Evolutionary conservation across 495 filamentous ascomycete genomes (phyloP), one percentile per base, ranked within the genome.

Genomic region (Venustampulla echinocandica): DNA sequence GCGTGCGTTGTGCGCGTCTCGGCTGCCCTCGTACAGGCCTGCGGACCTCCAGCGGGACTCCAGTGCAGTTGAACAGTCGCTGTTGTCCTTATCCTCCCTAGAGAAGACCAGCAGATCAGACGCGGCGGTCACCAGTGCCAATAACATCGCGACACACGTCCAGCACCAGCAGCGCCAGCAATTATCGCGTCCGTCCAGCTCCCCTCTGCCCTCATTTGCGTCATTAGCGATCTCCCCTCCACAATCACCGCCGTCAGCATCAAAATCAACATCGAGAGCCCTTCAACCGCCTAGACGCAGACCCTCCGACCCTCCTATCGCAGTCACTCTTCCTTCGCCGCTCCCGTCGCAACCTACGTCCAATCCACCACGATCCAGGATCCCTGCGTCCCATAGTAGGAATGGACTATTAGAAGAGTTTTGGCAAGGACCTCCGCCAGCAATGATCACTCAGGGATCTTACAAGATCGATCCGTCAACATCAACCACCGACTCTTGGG

Each of bases 381-480:
- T 49, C 17, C 46, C 47, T 9, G 39, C 39, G 5, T 10, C 18
- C 11, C 43, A 33, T 13, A 38, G 15, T 27, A 37, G 33, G 10
- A 44, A 44, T 39, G 47, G 23, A 44, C 11, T 50, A 23, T 28
- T 21, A 40, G 20, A 32, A 30, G 33, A 27, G 5, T 30, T 27
- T 30, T 7, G 24, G 20, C 24, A 53, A 22, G 69, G 69, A 14
- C 69, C 69, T 17, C 69, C 69, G 15, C 69, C 66, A 14, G 61
- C 69, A 1, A 59, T 70, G 43, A 65, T 63, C 42, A 71, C 69
- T 9, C 67, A 65, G 42, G 62, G 65, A 42, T 60, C 63, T 20
- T 47, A 30, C 27, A 38, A 41, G 22, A 19, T 47, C 19, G 39
- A 47, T 28, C 34, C 41, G 1, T 18, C 36, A 14, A 47, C 45